Conservation (phyloP, 1,284 basidiomycete species). For the Golubevia sp. region DNA sequence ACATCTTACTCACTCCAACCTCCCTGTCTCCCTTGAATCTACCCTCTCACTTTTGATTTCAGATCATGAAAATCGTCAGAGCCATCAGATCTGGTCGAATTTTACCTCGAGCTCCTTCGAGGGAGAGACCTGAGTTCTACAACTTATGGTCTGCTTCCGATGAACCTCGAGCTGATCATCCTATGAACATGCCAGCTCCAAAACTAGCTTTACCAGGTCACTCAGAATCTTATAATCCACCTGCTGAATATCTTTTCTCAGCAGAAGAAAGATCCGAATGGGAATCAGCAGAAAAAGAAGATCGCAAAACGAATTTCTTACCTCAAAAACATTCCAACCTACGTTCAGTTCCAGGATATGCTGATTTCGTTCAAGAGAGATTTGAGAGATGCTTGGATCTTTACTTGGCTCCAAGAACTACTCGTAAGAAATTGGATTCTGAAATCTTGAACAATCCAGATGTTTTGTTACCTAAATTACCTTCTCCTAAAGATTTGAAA, state of each 20-base stretch:
- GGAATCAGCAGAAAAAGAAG: slow-evolving; percentile 51
- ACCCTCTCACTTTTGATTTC: too few species aligned
- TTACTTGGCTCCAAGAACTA: slow-evolving; percentile 57
- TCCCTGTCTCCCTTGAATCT: too few species aligned
- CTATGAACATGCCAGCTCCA: slow-evolving; percentile 58
- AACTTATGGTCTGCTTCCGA: slow-evolving; percentile 56
- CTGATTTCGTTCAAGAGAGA: slow-evolving; percentile 51
- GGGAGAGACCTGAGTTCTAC: slow-evolving; percentile 44
- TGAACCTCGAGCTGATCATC: slow-evolving; percentile 31
- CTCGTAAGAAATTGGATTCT: slow-evolving; percentile 40
- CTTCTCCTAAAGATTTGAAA: slow-evolving; percentile 51
- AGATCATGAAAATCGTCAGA: slow-evolving; percentile 60
- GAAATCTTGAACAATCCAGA: slow-evolving; percentile 30
- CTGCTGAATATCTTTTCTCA: slow-evolving; percentile 59
- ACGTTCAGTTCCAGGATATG: slow-evolving; percentile 53
- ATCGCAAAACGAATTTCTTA: slow-evolving; percentile 51
- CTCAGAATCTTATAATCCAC: slow-evolving; percentile 60
- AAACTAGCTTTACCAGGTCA: slow-evolving; percentile 53
- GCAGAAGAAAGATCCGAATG: slow-evolving; percentile 51
- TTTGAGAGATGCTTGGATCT: slow-evolving; percentile 60
- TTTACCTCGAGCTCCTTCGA: slow-evolving; percentile 40
- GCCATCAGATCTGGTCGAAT: slow-evolving; percentile 58
- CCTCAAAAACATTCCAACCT: slow-evolving; percentile 48
- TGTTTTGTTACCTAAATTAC: slow-evolving; percentile 51
- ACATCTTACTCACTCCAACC: too few species aligned